These are phyloP conservation scores for Aspergillus hancockii DNA, from an alignment of 495 filamentous ascomycete genomes.

Conservation along the genomic window DNA sequence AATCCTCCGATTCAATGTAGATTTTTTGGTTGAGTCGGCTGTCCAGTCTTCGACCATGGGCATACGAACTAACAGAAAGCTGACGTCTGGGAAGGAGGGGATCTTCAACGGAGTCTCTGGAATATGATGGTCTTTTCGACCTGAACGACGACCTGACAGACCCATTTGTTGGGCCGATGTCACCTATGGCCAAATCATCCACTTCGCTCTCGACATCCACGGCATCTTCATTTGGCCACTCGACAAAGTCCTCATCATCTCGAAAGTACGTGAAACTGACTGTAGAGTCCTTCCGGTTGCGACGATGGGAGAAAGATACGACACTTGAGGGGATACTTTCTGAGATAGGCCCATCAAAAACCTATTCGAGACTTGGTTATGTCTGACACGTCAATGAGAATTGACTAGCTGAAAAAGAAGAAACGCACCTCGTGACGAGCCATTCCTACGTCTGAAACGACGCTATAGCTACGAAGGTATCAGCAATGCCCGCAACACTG, in stretches of 20 bases:
- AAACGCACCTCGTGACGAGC: conserved; percentile 82
- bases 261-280: conserved; percentile 91
- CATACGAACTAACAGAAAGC: conserved; percentile 56
- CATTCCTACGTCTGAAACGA: conserved; percentile 98
- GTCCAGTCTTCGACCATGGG: conserved; percentile 55
- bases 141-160: conserved; percentile 35
- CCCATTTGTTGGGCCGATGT: conserved; percentile 31
- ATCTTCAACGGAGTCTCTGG: conserved; percentile 64
- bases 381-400: neutral
- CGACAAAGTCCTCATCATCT: conserved; percentile 53
- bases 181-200: conserved; percentile 44
- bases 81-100: conserved; percentile 66
- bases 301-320: conserved; percentile 82
- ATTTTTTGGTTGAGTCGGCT: conserved; percentile 79
- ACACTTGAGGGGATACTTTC: conserved; percentile 92
- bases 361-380: conserved; percentile 46
- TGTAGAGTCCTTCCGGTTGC: conserved; percentile 71
- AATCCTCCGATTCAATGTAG: conserved; percentile 88
- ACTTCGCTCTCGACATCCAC: conserved; percentile 56
- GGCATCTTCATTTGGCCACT: conserved; percentile 54
- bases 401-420: conserved; percentile 1
- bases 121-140: conserved; percentile 58
- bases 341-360: conserved; percentile 90
- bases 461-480: conserved; percentile 58
- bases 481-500: conserved; percentile 17